phyloP scores from a whole-genome alignment of 345 rosid species.

The Camelina sativa region DNA sequence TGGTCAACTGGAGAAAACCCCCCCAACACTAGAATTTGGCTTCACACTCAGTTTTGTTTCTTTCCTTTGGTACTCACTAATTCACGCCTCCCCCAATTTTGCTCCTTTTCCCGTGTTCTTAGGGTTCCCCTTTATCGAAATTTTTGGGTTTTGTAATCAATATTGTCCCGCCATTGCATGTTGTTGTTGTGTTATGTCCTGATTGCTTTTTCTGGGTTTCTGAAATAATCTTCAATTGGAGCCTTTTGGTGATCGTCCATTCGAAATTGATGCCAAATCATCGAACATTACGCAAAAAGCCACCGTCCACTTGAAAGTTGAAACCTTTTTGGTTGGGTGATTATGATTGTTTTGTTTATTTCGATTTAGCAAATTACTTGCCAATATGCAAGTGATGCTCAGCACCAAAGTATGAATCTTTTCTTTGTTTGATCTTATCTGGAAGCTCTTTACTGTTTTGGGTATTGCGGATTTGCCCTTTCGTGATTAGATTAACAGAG shows the following conservation, averaged over 20 bases:
- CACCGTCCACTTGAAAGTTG: constrained; percentile 7
- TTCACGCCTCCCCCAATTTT: neutral
- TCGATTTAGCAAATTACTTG: neutral
- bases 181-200: constrained; percentile 3
- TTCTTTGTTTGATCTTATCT: constrained; percentile 12
- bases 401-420: constrained; percentile 16
- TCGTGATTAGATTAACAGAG: neutral
- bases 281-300: neutral
- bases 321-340: neutral
- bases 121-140: constrained; percentile 9
- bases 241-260: neutral
- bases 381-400: neutral
- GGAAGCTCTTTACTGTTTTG: neutral
- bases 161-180: constrained; percentile 39
- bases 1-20: constrained; percentile 36
- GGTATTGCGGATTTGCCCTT: neutral
- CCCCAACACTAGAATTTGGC: constrained; percentile 1
- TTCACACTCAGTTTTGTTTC: constrained; percentile 30
- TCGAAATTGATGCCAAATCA: constrained; percentile 19
- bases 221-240: neutral
- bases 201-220: constrained; percentile 14
- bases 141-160: constrained; percentile 21
- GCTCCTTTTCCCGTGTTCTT: neutral
- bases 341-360: neutral
- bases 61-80: neutral